Conservation (phyloP, 2,329 filamentous ascomycete genomes). For the Sporothrix luriei region DNA sequence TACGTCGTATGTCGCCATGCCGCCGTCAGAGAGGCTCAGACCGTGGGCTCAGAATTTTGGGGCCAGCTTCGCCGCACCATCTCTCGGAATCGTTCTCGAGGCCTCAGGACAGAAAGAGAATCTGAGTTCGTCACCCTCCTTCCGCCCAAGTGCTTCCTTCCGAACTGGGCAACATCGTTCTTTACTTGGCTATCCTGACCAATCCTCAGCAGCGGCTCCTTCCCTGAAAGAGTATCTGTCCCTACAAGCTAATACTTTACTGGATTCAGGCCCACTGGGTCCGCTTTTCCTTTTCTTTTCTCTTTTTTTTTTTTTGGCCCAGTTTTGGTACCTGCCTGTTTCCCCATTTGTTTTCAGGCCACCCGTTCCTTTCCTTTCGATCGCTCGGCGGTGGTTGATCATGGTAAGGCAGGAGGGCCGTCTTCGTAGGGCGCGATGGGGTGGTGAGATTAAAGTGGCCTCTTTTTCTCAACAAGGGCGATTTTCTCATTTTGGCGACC, state of each 20-base stretch:
- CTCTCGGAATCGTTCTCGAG: slow-evolving; percentile 5
- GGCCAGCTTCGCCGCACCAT: slow-evolving; percentile 2
- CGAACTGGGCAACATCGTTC: too few relatives aligned
- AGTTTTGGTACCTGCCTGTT: neutral
- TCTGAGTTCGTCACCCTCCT: slow-evolving; percentile 11
- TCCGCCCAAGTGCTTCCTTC: neutral
- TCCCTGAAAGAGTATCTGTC: slow-evolving; percentile 21
- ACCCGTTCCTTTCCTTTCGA: slow-evolving; percentile 11
- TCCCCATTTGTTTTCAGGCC: neutral
- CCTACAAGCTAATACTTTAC: neutral
- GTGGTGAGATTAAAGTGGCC: slow-evolving; percentile 5
- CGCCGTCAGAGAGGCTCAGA: slow-evolving; percentile 8
- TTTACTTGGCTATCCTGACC: neutral
- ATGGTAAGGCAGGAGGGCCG: slow-evolving; percentile 14
- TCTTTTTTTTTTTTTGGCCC: neutral
- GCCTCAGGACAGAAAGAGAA: neutral
- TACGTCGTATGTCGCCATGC: neutral
- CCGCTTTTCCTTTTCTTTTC: neutral
- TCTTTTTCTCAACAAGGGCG: neutral
- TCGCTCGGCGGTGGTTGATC: slow-evolving; percentile 15
- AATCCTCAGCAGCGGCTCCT: slow-evolving; percentile 15
- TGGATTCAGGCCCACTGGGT: neutral
- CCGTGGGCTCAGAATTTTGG: slow-evolving; percentile 5
- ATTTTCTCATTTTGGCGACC: neutral
- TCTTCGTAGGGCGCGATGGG: slow-evolving; percentile 8